A percentile compares a stretch with the other conserved stretches of the same genome.
phyloP scores from a whole-genome alignment of 2,329 filamentous ascomycete species.

The Arthrinium phaeospermum region DNA sequence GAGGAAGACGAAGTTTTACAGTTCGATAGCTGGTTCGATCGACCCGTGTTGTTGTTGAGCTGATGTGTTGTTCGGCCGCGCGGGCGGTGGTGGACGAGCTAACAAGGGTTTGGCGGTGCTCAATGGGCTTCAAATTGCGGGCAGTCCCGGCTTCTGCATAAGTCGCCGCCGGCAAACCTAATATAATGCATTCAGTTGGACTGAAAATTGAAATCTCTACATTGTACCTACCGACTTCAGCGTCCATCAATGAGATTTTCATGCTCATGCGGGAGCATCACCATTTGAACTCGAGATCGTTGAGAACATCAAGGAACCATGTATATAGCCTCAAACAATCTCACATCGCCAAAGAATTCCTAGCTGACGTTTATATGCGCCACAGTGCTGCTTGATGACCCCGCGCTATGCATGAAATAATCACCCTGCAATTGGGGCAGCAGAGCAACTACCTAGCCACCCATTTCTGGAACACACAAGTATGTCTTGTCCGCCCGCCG shows the following conservation, averaged over 20 bases:
- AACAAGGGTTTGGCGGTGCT: not conserved
- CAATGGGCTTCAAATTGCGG: not conserved
- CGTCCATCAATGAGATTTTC: not conserved
- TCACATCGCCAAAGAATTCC: not conserved
- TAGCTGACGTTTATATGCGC: conserved; percentile 10
- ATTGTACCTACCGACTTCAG: not conserved
- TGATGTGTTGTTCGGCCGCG: not conserved
- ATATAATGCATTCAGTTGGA: no score
- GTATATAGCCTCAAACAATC: conserved; percentile 9
- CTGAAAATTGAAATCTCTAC: not conserved
- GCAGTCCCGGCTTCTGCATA: conserved; percentile 10
- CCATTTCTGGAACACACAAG: conserved; percentile 97
- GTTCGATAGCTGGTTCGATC: not conserved
- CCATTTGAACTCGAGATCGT: not conserved
- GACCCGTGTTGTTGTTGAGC: not conserved
- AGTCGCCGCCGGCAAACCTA: not conserved
- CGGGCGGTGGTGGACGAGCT: not conserved
- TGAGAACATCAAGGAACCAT: not conserved
- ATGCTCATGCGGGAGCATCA: not conserved
- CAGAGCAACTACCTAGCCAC: conserved; percentile 92
- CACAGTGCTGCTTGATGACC: conserved; percentile 8
- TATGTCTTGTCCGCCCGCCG: conserved; percentile 39
- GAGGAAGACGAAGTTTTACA: not conserved
- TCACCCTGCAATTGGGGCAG: conserved; percentile 92
- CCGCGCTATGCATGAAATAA: conserved; percentile 82